Base-by-base conservation (phyloP, 495 filamentous ascomycete species). In the Paragyromitra xinjiangensis region DNA sequence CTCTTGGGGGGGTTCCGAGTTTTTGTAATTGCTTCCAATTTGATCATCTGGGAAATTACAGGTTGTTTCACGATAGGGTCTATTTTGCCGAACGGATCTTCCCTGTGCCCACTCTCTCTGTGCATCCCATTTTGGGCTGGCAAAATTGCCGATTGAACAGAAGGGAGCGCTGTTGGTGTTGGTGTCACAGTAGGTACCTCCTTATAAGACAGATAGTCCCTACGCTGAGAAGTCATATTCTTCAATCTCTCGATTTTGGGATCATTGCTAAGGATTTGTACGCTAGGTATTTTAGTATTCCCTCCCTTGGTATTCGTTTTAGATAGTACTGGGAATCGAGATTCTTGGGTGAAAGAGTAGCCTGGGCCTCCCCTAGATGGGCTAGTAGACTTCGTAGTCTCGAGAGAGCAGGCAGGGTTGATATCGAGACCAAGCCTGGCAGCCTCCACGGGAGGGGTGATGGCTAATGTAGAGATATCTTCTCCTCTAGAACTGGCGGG, bases 331-430 rank as follows among this genome's bases (percentile, higher is more conserved):
- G 48, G 6, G 19, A 65, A 76, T 39, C 42, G 59, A 11, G 74
- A 61, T 14, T 3, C 42, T 66, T 39, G 45, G 16, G 12, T 11
- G 8, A 65, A 77, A 40, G 61, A 72, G 39, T 73, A 77, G 4
- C 68, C 61, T 34, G 61, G 16, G 12, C 69, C 8, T 12, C 61
- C 61, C 39, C 29, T 65, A 44, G 51, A 48, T 5, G 66, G 45
- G 19, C 3, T 2, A 37, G 12, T 40, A 9, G 45, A 11, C 45
- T 16, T 40, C 12, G 5, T 9, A 22, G 34, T 12, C 24, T n/a
- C 8, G 12, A 16, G 19, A 44, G 39, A 42, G 37, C 12, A 8
- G 9, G 5, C 14, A n/a, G 29, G 34, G 14, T n/a, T 58, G 14
- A 48, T 29, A 65, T 42, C 2, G 19, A 26, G 44, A 26, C 19